These are phyloP conservation scores for Oryza officinalis DNA, from an alignment of 176 grass and related monocot genomes.

Conservation along the genomic window DNA sequence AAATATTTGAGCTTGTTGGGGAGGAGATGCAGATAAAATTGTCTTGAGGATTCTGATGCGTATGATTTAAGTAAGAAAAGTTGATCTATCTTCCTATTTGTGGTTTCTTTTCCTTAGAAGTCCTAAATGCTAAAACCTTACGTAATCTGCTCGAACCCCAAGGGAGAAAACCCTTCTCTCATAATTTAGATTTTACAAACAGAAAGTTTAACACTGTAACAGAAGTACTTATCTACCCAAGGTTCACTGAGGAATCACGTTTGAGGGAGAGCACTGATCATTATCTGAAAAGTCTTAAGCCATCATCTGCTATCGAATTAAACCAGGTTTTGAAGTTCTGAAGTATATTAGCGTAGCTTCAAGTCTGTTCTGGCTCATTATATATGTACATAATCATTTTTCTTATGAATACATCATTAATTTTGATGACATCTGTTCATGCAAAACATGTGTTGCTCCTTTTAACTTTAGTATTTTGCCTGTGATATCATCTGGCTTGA, in stretches of 20 bases:
- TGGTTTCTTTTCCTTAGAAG: not conserved
- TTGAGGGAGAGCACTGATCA: not conserved
- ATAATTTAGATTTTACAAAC: not conserved
- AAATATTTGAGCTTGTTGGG: conserved; percentile 63
- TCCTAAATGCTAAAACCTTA: not conserved
- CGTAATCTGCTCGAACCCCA: not conserved
- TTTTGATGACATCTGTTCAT: not conserved
- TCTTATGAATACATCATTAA: not conserved
- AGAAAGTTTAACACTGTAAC: not conserved
- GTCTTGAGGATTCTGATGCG: conserved; percentile 36
- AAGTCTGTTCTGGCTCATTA: not conserved
- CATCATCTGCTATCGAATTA: not conserved
- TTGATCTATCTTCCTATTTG: not conserved
- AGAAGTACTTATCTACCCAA: not conserved
- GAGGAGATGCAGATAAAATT: conserved; percentile 53
- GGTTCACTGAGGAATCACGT: not conserved
- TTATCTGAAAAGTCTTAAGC: not conserved
- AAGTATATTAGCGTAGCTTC: not conserved
- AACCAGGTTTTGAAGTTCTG: not conserved
- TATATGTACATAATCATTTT: not conserved
- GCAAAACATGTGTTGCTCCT: not conserved
- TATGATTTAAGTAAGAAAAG: not conserved
- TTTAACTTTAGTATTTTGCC: not conserved
- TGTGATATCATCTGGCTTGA: not conserved
- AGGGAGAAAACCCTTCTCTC: not conserved